Percentiles rank a stretch among this genome's conserved stretches.
phyloP scores from a whole-genome alignment of 2,329 filamentous ascomycete species.

The Paracorniculantispora psalliotae region DNA sequence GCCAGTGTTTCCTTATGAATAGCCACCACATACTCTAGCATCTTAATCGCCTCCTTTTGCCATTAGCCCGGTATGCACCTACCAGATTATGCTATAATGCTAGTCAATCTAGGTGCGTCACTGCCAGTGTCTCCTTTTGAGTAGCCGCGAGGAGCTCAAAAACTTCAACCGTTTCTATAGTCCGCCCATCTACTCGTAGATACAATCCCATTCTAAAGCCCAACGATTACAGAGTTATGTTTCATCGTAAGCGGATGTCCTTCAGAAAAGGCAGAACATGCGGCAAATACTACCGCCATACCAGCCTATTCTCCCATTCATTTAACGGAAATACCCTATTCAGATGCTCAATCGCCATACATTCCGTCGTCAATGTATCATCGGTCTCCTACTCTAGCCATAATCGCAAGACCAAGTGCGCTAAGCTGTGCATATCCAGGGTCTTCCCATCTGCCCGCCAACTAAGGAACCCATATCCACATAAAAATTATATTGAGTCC shows the following conservation, averaged over 20 bases:
- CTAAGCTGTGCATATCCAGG: conserved; percentile 32
- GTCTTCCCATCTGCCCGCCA: conserved; percentile 20
- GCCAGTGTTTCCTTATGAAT: conserved; percentile 14
- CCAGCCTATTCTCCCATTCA: conserved; percentile 7
- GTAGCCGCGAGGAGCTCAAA: conserved; percentile 5
- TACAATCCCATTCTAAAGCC: not conserved
- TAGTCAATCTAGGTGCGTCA: conserved; percentile 1
- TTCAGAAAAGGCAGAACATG: conserved; percentile 6
- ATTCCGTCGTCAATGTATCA: not conserved
- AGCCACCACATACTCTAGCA: conserved; percentile 15
- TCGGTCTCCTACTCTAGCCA: conserved; percentile 19
- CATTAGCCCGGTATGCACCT: conserved; percentile 5
- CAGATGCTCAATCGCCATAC: conserved; percentile 2
- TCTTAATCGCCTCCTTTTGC: conserved; percentile 8
- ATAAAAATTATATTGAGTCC: conserved; percentile 25
- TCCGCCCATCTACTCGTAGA: conserved; percentile 7
- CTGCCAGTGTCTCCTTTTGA: conserved; percentile 1
- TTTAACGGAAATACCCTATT: not conserved
- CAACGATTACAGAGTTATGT: not conserved
- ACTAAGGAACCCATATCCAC: conserved; percentile 26
- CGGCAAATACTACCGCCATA: conserved; percentile 5
- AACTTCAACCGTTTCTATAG: conserved; percentile 6
- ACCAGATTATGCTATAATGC: not conserved
- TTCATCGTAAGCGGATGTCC: not conserved
- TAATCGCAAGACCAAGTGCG: conserved; percentile 27